These are phyloP conservation scores for Xylaria sp. DNA, from an alignment of 2,329 filamentous ascomycete species.

Conservation along the genomic window DNA sequence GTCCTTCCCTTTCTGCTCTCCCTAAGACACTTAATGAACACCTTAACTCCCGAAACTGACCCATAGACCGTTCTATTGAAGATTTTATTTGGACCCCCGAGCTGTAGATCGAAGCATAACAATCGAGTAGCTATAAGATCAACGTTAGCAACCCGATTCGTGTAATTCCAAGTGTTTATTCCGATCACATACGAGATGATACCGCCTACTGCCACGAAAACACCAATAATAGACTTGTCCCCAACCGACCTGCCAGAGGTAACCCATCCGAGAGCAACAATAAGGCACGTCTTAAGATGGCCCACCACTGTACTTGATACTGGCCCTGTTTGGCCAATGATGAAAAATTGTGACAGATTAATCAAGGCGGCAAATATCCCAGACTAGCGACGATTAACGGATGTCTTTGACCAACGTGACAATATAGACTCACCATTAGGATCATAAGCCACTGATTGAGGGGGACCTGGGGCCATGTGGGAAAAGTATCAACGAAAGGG, in stretches of 20 bases:
- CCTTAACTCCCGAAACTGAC: slow-evolving; percentile 32
- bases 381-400: slow-evolving; percentile 58
- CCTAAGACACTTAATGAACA: slow-evolving; percentile 16
- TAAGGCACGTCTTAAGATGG: slow-evolving; percentile 73
- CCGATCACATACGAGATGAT: slow-evolving; percentile 64
- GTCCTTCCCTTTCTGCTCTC: neutral
- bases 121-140: slow-evolving; percentile 57
- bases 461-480: slow-evolving; percentile 64
- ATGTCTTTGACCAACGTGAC: slow-evolving; percentile 1
- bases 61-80: slow-evolving; percentile 7
- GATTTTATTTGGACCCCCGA: slow-evolving; percentile 38
- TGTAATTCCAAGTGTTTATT: neutral
- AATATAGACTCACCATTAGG: slow-evolving; percentile 59
- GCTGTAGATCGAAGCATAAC: slow-evolving; percentile 60
- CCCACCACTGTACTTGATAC: slow-evolving; percentile 75
- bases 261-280: slow-evolving; percentile 72
- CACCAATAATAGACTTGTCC: slow-evolving; percentile 66
- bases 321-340: slow-evolving; percentile 70
- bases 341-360: slow-evolving; percentile 73
- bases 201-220: slow-evolving; percentile 66
- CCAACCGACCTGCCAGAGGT: slow-evolving; percentile 65
- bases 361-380: slow-evolving; percentile 72
- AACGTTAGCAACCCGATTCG: slow-evolving; percentile 22
- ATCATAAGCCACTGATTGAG: slow-evolving; percentile 68
- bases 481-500: slow-evolving; percentile 73